Base-by-base conservation (phyloP, 495 filamentous ascomycete species). In the Podospora australis region DNA sequence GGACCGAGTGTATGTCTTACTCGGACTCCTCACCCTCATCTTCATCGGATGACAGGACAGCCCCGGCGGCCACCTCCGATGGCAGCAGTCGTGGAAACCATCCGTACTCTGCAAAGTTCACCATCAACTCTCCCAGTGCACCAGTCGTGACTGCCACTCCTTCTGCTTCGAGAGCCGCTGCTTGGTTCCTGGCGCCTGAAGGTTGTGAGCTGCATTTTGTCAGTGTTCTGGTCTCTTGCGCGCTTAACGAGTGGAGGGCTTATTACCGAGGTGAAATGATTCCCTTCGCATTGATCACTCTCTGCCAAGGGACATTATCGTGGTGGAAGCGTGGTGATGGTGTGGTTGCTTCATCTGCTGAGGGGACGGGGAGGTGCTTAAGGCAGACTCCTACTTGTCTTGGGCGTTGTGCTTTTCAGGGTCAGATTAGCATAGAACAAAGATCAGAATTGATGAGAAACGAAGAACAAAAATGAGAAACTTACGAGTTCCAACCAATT, bases 241-340 rank as follows among this genome's bases (percentile, higher is more conserved):
- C 13, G 28, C 30, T 32, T 39, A 7, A 39, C 2, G 3, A 11
- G 32, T 23, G 39, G 21, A 34, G 32, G 40, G 39, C 24, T 26
- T 50, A 58, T 20, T 56, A 94, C 88, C 90, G 78, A 25, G 83
- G 85, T 24, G 88, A 91, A 53, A 97, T 90, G 48, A 80, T 73
- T 14, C 90, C 90, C 64, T 87, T 90, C 2, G 85, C 65, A 58
- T 90, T 94, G 52, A 96, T 85, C 9, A 97, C 88, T 39, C 91
- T 73, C 70, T 96, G 91, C 91, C 91, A 97, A 3, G 90, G 91
- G 9, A 96, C 90, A 55, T 87, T 96, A 14, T 66, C 72, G 47
- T 74, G 69, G 57, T 96, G 78, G 66, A 82, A 94, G 48, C 56
- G 66, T 11, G 23, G n/a, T 14, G 40, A 21, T 30, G 38, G 16